Evolutionary conservation across 2,329 filamentous ascomycete species (phyloP).

Genomic region (Pyrenochaeta sp.): DNA sequence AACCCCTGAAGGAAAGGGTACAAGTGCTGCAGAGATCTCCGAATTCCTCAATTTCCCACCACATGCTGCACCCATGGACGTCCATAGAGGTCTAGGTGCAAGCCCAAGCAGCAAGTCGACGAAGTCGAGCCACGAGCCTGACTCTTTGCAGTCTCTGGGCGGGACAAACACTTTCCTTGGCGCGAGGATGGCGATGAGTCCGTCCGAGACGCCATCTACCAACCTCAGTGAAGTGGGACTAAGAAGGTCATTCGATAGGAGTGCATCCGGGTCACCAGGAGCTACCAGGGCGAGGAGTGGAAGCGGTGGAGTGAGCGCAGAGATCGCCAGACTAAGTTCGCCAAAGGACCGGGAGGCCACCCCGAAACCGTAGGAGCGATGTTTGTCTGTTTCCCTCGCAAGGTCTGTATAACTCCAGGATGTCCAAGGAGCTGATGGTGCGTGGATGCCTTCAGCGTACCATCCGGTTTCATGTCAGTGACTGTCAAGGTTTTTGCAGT

Average conservation of each 20-base stretch:
- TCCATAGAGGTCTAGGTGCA: conserved; percentile 52
- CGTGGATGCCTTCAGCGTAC: no score
- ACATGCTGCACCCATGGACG: conserved; percentile 35
- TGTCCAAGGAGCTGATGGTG: not conserved
- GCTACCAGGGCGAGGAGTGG: conserved; percentile 26
- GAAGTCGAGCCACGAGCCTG: conserved; percentile 31
- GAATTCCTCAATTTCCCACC: conserved; percentile 42
- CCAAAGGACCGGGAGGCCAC: conserved; percentile 23
- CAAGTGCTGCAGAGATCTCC: conserved; percentile 51
- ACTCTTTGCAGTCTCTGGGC: conserved; percentile 39
- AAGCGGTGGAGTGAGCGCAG: conserved; percentile 41
- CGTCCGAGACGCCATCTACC: conserved; percentile 30
- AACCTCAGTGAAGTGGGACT: conserved; percentile 40
- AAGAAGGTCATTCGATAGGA: conserved; percentile 42
- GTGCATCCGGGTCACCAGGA: conserved; percentile 22
- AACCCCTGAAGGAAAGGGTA: conserved; percentile 39
- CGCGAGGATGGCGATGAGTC: conserved; percentile 23
- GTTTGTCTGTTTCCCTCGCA: not conserved
- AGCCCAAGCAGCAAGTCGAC: conserved; percentile 27
- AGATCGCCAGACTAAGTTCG: conserved; percentile 42
- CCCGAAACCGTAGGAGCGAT: conserved; percentile 1
- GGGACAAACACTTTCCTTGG: conserved; percentile 21
- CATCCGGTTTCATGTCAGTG: no score
- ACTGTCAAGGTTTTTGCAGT: no score
- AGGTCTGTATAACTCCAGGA: not conserved